These are phyloP conservation scores for Oryza australiensis DNA, from an alignment of 176 grass and related monocot species.

Conservation along the genomic window DNA sequence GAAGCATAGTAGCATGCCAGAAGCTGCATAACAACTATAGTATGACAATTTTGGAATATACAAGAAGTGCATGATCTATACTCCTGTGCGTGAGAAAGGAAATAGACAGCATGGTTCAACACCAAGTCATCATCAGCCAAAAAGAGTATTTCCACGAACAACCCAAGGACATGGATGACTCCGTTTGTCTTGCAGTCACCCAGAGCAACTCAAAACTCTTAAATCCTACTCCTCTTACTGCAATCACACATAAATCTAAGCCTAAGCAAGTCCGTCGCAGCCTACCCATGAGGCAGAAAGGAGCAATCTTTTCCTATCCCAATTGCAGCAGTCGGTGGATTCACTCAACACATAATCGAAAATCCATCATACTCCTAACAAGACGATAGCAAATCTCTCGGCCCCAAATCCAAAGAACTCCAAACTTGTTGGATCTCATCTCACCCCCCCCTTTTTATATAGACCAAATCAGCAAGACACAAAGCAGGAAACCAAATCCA, in stretches of 20 bases:
- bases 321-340: background rate
- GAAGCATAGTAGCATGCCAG: background rate
- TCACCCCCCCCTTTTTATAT: background rate
- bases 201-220: background rate
- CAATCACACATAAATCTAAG: background rate
- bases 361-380: background rate
- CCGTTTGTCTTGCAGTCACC: background rate
- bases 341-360: background rate
- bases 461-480: background rate
- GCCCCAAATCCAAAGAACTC: background rate
- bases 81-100: background rate
- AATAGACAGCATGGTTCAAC: constrained; percentile 1
- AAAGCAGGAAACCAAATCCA: background rate
- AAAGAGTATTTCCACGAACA: background rate
- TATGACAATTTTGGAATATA: background rate
- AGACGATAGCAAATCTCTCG: background rate
- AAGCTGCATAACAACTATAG: background rate
- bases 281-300: background rate
- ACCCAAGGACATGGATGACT: background rate
- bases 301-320: background rate
- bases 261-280: background rate
- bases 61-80: background rate
- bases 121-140: background rate
- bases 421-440: background rate
- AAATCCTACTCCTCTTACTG: background rate